Evolutionary conservation across 768 basidiomycete species (phyloP), one percentile per base, ranked within the genome.

Genomic region (Boletus insuetus): DNA sequence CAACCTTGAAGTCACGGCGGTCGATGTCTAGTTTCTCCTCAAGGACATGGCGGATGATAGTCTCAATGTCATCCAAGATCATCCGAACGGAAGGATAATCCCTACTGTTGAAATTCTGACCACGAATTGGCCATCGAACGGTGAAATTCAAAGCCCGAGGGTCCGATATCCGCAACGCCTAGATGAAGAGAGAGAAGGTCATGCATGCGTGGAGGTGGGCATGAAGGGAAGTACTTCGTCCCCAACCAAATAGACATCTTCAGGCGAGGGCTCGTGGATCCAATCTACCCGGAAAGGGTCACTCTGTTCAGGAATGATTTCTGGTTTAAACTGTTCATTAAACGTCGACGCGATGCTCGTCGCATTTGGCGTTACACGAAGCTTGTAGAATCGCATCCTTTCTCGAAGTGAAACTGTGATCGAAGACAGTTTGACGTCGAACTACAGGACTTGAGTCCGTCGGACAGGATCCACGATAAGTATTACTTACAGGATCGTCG

Each of bases 271-370:
- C 2, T 76, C 71, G 20, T 82, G 79, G 29, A 93, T 86, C 95
- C 95, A 98, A 47, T 95, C 89, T 11, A 92, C 79, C 42, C 83
- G 77, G 67, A 84, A 89, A 12, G 87, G 85, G 66, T 96, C 95
- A 62, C 92, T 92, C 46, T 83, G 79, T 58, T 93, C 91, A 8
- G 85, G 79, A 37, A 98, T 91, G n/a, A 82, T 82, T 65, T 95
- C 91, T 3, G 92, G 88, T 65, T 84, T 83, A 69, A 93, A 91
- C 56, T 86, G 85, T 55, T 84, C 83, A 65, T 96, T 97, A 70
- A 88, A 93, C 12, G 81, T 83, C 6, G 85, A 82, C 1, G 88
- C 89, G 42, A 89, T 85, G 46, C 75, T 77, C 7, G 82, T 81
- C 40, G 83, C 87, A 68, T 84, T 87, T 20, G 77, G 86, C 22